These are phyloP conservation scores for Hypoxylon sp. DNA, from an alignment of 2,329 filamentous ascomycete species.

Conservation along the genomic window DNA sequence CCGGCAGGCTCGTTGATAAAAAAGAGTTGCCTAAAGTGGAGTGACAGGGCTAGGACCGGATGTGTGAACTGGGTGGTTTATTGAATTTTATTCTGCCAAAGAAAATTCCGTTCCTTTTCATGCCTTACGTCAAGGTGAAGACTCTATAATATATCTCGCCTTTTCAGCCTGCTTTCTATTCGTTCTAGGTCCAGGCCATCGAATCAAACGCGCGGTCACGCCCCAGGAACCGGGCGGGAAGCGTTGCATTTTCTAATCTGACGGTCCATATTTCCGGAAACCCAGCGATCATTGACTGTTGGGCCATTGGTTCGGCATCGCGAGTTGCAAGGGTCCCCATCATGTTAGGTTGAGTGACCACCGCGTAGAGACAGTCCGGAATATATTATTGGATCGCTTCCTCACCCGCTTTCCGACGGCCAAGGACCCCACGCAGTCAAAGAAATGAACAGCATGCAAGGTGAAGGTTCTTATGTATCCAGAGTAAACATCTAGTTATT, in stretches of 20 bases:
- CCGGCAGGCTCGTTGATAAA: slow-evolving; percentile 5
- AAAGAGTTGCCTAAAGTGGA: slow-evolving; percentile 15
- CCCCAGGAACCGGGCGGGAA: slow-evolving; percentile 27
- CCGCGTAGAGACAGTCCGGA: slow-evolving; percentile 7
- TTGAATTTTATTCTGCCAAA: slow-evolving; percentile 16
- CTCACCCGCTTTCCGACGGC: slow-evolving; percentile 8
- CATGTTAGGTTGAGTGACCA: slow-evolving; percentile 17
- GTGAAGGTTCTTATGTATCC: slow-evolving; percentile 9
- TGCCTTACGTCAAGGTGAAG: slow-evolving; percentile 10
- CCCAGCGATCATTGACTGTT: slow-evolving; percentile 23
- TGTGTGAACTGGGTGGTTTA: slow-evolving; percentile 28
- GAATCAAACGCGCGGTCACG: slow-evolving; percentile 11
- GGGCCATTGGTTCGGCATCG: slow-evolving; percentile 28
- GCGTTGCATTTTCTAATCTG: slow-evolving; percentile 31
- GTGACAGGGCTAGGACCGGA: slow-evolving; percentile 20
- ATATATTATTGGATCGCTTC: slow-evolving; percentile 23
- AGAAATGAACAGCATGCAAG: slow-evolving; percentile 16
- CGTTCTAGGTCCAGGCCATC: slow-evolving; percentile 1
- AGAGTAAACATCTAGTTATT: background rate
- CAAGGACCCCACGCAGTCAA: slow-evolving; percentile 15
- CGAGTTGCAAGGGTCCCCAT: slow-evolving; percentile 26
- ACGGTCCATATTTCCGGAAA: slow-evolving; percentile 34
- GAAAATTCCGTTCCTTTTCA: slow-evolving; percentile 14
- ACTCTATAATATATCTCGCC: slow-evolving; percentile 1
- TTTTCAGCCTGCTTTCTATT: slow-evolving; percentile 4